phyloP scores from a whole-genome alignment of 352 stramenopile genomes.

The Phytophthora ramorum region DNA sequence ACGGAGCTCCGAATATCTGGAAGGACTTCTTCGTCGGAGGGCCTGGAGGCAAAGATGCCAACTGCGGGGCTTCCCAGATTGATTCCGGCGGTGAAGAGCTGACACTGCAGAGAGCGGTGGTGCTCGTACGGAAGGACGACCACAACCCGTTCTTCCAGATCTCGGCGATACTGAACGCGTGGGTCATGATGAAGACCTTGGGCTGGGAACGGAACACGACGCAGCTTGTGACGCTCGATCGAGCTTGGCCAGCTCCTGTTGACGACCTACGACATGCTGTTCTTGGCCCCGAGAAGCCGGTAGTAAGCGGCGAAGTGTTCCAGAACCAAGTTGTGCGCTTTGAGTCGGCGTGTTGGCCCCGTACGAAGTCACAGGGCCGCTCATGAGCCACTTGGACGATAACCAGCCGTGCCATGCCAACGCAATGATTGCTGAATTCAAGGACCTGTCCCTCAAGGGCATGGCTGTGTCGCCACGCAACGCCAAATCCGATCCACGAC shows the following conservation, averaged over 20 bases:
- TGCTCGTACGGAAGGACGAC: conserved; percentile 49
- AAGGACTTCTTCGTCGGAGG: conserved; percentile 29
- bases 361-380: conserved; percentile 45
- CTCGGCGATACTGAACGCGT: conserved; percentile 45
- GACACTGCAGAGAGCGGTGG: conserved; percentile 21
- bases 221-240: conserved; percentile 51
- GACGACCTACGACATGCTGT: conserved; percentile 50
- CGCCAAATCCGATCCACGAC: conserved; percentile 9
- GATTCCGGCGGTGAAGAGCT: conserved; percentile 5
- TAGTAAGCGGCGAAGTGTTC: conserved; percentile 34
- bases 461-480: conserved; percentile 25
- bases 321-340: conserved; percentile 36
- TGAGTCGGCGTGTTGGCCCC: conserved; percentile 46
- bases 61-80: conserved; percentile 3
- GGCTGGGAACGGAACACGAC: conserved; percentile 35
- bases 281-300: conserved; percentile 20
- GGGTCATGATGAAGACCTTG: conserved; percentile 37
- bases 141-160: conserved; percentile 63
- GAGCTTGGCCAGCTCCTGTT: conserved; percentile 36
- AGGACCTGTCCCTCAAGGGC: conserved; percentile 27
- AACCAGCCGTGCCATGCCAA: conserved; percentile 47
- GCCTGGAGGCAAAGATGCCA: conserved; percentile 8
- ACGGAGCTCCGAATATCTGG: conserved; percentile 32
- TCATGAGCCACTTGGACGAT: conserved; percentile 59
- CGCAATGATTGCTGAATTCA: conserved; percentile 27